Conservation (phyloP, 2,329 filamentous ascomycete species). For the Aspergillus brunneoviolaceus region DNA sequence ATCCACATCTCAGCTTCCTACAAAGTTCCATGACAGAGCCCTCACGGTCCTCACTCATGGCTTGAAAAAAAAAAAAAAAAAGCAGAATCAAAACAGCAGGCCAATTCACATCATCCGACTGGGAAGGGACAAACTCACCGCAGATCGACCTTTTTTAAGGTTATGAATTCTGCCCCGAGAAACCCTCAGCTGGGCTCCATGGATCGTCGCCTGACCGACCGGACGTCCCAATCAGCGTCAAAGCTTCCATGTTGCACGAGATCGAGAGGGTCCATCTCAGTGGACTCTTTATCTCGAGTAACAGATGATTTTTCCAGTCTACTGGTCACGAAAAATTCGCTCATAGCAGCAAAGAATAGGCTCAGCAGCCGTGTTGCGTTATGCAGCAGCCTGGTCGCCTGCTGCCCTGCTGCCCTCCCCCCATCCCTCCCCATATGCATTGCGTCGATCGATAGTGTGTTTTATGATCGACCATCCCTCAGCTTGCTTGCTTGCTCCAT, state of each 20-base stretch:
- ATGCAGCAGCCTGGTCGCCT: neutral
- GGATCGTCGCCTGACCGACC: conserved; percentile 7
- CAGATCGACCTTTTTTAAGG: too few species aligned
- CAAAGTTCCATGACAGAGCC: too few species aligned
- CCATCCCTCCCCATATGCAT: neutral
- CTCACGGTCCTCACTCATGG: neutral
- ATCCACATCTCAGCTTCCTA: too few species aligned
- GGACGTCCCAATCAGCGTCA: neutral
- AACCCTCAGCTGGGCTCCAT: neutral
- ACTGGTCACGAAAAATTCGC: neutral
- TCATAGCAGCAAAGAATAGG: neutral
- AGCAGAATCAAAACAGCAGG: neutral
- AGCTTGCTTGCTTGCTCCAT: neutral
- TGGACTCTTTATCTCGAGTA: neutral
- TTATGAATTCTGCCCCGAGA: neutral
- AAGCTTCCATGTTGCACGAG: neutral
- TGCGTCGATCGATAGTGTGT: neutral
- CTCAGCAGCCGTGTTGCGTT: neutral
- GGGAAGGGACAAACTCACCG: too few species aligned
- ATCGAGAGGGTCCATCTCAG: neutral
- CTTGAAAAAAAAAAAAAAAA: too few species aligned
- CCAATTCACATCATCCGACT: neutral
- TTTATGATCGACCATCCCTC: neutral
- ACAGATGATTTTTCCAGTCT: neutral
- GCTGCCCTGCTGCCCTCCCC: neutral